phyloP scores from a whole-genome alignment of 768 basidiomycete species.

The Hericium alpestre region DNA sequence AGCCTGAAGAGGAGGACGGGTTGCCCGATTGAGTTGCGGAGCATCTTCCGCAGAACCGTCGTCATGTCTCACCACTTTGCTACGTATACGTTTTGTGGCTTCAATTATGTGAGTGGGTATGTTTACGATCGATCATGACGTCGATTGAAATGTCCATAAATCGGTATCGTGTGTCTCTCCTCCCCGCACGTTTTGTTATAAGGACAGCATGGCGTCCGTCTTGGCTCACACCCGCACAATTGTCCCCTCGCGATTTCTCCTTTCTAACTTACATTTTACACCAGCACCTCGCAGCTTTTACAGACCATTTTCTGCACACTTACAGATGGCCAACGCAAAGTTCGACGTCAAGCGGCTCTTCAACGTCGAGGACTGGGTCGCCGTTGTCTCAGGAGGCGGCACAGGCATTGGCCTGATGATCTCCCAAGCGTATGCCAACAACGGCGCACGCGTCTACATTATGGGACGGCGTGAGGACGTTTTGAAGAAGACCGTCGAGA shows the following conservation, averaged over 20 bases:
- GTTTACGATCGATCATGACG: background rate
- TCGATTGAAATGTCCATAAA: background rate
- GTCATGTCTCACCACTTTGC: background rate
- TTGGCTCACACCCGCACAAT: background rate
- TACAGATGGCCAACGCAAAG: constrained; percentile 8
- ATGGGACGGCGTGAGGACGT: constrained; percentile 24
- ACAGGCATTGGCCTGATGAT: constrained; percentile 36
- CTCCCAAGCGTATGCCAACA: constrained; percentile 29
- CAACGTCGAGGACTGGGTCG: constrained; percentile 21
- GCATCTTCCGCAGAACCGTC: background rate
- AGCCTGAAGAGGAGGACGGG: background rate
- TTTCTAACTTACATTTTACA: background rate
- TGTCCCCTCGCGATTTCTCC: background rate
- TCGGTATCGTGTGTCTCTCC: background rate
- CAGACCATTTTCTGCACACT: background rate
- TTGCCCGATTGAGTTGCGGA: background rate
- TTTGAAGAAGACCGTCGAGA: constrained; percentile 19
- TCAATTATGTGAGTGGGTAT: background rate
- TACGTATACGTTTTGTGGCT: background rate
- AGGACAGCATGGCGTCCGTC: background rate
- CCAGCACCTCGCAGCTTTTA: background rate
- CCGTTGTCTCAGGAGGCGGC: constrained; percentile 21
- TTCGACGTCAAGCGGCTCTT: constrained; percentile 16
- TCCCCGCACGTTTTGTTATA: background rate
- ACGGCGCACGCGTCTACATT: constrained; percentile 34